Base-by-base conservation (phyloP, 208 protist genomes). In the Trypanosoma cruzi region DNA sequence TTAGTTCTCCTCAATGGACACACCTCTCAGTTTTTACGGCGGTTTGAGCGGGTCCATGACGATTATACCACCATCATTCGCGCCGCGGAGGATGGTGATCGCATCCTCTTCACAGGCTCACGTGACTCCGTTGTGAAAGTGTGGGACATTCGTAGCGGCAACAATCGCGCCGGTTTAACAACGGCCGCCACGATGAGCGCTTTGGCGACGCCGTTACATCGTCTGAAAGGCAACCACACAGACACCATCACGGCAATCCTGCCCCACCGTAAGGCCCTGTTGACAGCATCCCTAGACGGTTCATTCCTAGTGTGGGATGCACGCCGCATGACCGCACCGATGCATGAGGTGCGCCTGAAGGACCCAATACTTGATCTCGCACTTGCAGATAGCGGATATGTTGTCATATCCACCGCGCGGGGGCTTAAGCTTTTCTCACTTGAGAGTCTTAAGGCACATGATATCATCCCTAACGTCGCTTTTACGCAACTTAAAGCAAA, bases 1-100 rank as follows among this genome's bases (percentile, higher is more conserved):
- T 46, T 90, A 28, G 31, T 64, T 42, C 65, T 91, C 32, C 40
- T 86, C 59, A 84, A 77, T 69, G 73, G 73, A 18, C 60, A 59
- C 24, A 80, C 65, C 37, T 81, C 79, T 48, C 81, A 84, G 57
- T 55, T 75, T n/a, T 56, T 82, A 53, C 73, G 75, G 24, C 81
- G 77, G 16, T 72, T 94, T 44, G 63, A 66, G 1, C 54, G 64
- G 3, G 88, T 80, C 1, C 91, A 96, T 71, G 68, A 70, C 32
- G 88, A 94, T 72, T 92, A 82, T 80, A 89, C 84, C 40, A 96
- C 91, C 4, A 66, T 81, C 2, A 69, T 96, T 50, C 64, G 76
- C 34, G 75, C 78, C 10, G 77, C 80, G 20, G 82, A 84, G 11
- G 87, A 93, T 2, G 73, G 66, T 58, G 85, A 88, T 50, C 71